These are phyloP conservation scores for Melaleuca quinquenervia DNA, from an alignment of 345 rosid genomes.

Conservation along the genomic window DNA sequence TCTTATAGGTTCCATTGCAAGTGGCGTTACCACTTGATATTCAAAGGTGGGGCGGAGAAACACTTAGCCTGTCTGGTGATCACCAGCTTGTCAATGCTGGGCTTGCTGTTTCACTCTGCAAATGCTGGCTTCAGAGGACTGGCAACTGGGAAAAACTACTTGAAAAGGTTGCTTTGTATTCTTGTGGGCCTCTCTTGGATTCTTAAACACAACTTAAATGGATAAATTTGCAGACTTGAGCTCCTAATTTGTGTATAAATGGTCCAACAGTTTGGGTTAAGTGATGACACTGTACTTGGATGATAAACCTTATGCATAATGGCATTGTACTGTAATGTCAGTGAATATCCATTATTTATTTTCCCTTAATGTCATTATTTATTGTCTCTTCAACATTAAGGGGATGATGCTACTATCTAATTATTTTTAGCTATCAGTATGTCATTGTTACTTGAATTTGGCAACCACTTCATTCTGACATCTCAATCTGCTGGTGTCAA, in stretches of 20 bases:
- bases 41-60: constrained; percentile 31
- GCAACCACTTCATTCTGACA: not conserved
- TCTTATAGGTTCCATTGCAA: constrained; percentile 57
- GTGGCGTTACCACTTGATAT: constrained; percentile 50
- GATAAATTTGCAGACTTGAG: not conserved
- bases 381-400: not conserved
- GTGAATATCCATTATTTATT: not conserved
- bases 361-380: not conserved
- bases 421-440: not conserved
- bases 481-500: constrained; percentile 2
- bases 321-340: not conserved
- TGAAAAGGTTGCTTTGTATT: constrained; percentile 27
- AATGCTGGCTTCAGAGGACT: constrained; percentile 76
- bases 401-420: not conserved
- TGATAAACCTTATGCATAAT: not conserved
- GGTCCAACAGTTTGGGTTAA: not conserved
- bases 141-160: constrained; percentile 51
- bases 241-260: not conserved
- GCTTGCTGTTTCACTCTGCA: constrained; percentile 80
- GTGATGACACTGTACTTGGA: not conserved
- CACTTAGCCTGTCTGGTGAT: constrained; percentile 72
- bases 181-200: not conserved
- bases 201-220: not conserved
- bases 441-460: not conserved
- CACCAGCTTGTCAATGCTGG: constrained; percentile 82